Percentiles rank a stretch among this genome's conserved stretches.
Evolutionary conservation across 805 yeast genomes (phyloP).

Genomic region (Aciculoconidium aculeatum): DNA sequence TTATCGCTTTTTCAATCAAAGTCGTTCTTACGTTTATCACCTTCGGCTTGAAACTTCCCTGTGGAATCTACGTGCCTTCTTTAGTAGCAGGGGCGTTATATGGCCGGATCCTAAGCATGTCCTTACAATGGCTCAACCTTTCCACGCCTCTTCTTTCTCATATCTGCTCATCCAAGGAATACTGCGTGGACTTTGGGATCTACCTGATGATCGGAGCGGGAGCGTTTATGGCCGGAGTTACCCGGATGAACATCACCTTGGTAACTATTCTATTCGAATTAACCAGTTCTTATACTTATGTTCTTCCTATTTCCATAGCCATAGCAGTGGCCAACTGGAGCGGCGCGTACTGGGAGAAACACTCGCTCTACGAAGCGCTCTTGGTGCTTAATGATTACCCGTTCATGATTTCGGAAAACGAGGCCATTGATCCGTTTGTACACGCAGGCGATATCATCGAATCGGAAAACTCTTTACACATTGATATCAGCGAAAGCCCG

Average conservation of each 20-base stretch:
- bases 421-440: slow-evolving; percentile 28
- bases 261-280: slow-evolving; percentile 49
- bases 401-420: slow-evolving; percentile 39
- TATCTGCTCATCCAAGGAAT: slow-evolving; percentile 12
- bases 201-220: slow-evolving; percentile 53
- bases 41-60: slow-evolving; percentile 53
- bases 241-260: slow-evolving; percentile 49
- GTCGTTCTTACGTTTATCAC: slow-evolving; percentile 44
- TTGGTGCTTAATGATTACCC: slow-evolving; percentile 47
- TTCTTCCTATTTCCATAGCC: slow-evolving; percentile 50
- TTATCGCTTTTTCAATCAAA: slow-evolving; percentile 40
- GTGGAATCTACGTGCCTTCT: slow-evolving; percentile 59
- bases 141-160: slow-evolving; percentile 7
- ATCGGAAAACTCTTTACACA: slow-evolving; percentile 10
- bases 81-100: slow-evolving; percentile 60
- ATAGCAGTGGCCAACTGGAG: slow-evolving; percentile 55
- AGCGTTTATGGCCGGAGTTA: slow-evolving; percentile 52
- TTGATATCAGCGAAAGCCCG: slow-evolving; percentile 35
- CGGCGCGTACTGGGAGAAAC: slow-evolving; percentile 45
- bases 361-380: slow-evolving; percentile 45
- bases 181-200: slow-evolving; percentile 43
- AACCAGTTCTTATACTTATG: slow-evolving; percentile 52
- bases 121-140: slow-evolving; percentile 32
- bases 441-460: slow-evolving; percentile 32
- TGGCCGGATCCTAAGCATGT: slow-evolving; percentile 46